Conservation (phyloP, 306 rosid species). For the Quercus variabilis region DNA sequence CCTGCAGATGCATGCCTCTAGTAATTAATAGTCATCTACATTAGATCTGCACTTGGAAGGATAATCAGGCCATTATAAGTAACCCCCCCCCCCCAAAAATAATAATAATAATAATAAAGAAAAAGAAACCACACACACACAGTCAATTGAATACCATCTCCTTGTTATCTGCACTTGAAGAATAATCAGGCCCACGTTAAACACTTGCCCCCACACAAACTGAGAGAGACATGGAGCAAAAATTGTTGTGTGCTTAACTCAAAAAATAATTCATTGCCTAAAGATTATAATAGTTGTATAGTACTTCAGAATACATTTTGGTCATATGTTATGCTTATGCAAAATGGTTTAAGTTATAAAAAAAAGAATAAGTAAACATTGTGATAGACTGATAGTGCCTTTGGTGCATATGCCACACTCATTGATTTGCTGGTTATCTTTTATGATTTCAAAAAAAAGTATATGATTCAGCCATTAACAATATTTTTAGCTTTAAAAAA, state of each 20-base stretch:
- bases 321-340: not conserved
- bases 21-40: not conserved
- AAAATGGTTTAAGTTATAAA: not conserved
- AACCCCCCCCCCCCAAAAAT: not conserved
- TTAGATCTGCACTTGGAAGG: not conserved
- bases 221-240: not conserved
- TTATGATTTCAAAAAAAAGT: not conserved
- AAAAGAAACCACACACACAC: not conserved
- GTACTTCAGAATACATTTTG: not conserved
- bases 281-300: not conserved
- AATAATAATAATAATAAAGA: not conserved
- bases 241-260: not conserved
- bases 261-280: not conserved
- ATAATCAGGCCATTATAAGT: not conserved
- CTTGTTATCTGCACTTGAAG: not conserved
- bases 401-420: not conserved
- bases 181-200: not conserved
- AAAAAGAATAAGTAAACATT: not conserved
- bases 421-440: not conserved
- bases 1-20: not conserved
- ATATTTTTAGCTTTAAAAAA: not conserved
- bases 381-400: not conserved
- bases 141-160: not conserved
- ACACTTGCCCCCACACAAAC: not conserved
- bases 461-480: not conserved